phyloP scores from a whole-genome alignment of 768 basidiomycete genomes.

The Cystobasidium tubakii region DNA sequence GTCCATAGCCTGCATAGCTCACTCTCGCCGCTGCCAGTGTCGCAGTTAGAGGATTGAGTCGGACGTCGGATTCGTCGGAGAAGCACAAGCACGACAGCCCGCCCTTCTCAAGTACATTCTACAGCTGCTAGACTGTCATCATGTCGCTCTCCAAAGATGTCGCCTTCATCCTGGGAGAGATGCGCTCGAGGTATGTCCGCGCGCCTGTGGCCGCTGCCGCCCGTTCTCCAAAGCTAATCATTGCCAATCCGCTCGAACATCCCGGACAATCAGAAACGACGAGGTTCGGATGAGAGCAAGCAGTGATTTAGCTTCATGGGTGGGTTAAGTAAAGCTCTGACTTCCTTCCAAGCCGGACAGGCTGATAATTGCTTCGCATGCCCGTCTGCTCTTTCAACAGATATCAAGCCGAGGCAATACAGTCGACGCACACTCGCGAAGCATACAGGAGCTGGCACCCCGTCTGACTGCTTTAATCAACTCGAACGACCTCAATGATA shows the following conservation, averaged over 20 bases:
- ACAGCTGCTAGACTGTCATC: neutral
- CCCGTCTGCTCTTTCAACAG: neutral
- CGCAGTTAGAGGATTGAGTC: neutral
- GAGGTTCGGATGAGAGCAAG: conserved; percentile 29
- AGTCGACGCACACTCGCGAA: conserved; percentile 24
- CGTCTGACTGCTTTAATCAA: conserved; percentile 42
- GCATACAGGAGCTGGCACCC: conserved; percentile 33
- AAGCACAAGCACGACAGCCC: neutral
- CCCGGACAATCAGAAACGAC: conserved; percentile 8
- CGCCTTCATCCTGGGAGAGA: conserved; percentile 16
- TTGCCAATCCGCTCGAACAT: neutral
- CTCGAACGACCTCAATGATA: conserved; percentile 61
- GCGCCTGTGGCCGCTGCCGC: neutral
- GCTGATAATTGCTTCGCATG: no score
- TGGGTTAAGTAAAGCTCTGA: neutral
- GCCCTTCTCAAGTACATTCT: neutral
- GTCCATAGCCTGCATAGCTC: neutral
- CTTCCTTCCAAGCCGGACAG: neutral
- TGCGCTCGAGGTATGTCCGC: conserved; percentile 30
- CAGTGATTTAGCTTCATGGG: conserved; percentile 23
- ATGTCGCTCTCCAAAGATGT: conserved; percentile 34
- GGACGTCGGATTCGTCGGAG: no score
- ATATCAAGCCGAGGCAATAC: conserved; percentile 28
- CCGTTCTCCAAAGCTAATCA: neutral
- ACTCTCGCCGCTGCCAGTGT: conserved; percentile 2